These are phyloP conservation scores for Elaeagnus macrophylla DNA, from an alignment of 306 rosid species.

Conservation along the genomic window DNA sequence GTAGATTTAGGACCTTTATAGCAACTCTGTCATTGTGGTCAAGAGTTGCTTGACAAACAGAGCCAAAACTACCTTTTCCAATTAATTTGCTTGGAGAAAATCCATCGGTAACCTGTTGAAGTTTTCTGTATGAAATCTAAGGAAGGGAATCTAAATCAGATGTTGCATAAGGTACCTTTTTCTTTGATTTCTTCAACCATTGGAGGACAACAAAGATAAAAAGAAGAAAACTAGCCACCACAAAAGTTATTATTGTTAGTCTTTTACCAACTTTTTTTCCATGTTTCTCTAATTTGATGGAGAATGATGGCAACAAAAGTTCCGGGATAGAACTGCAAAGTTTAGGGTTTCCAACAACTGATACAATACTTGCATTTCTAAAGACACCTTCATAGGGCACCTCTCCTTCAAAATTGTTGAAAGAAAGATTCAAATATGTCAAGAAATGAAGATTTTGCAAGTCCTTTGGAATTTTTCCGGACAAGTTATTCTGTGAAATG, in stretches of 20 bases:
- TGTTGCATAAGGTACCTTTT: background rate
- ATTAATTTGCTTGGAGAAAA: conserved; percentile 23
- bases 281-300: background rate
- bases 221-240: background rate
- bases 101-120: conserved; percentile 2
- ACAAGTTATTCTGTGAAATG: conserved; percentile 27
- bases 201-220: background rate
- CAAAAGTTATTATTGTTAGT: background rate
- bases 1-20: conserved; percentile 40
- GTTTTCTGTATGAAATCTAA: conserved; percentile 1
- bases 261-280: background rate
- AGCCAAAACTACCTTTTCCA: too few species aligned
- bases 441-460: background rate
- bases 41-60: conserved; percentile 28
- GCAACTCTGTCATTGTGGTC: conserved; percentile 16
- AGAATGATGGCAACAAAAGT: conserved; percentile 8
- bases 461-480: conserved; percentile 21
- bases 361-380: conserved; percentile 1
- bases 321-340: conserved; percentile 3
- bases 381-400: conserved; percentile 8
- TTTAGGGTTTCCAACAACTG: conserved; percentile 3
- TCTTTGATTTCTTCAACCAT: background rate
- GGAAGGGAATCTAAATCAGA: background rate
- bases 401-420: conserved; percentile 7
- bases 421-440: background rate